Base-by-base conservation (phyloP, 805 yeast genomes). In the Teunomyces lycoperdinae region DNA sequence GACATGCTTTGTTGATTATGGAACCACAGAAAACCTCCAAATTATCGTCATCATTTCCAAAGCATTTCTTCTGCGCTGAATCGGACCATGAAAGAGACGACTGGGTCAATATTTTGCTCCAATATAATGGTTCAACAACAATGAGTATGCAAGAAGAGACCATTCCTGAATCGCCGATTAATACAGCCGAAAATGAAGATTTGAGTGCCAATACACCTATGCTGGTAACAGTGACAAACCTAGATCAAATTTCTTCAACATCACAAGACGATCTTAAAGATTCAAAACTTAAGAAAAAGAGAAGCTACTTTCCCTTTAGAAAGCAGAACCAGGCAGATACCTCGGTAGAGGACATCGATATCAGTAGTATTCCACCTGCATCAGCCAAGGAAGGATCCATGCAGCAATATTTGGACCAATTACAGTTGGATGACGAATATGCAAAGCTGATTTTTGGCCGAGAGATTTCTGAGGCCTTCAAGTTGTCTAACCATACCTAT, bases 51-150 rank as follows among this genome's bases (percentile, higher is more conserved):
- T 58, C 62, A 4, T 69, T 53, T 27, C 78, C 79, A 1, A 82
- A 76, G 53, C 88, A 85, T 57, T 76, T 80, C 44, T 77, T 89
- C 45, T 88, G 95, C 64, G 85, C 94, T 2, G 96, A 90, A 61
- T 81, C 85, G 7, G 85, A 85, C 40, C 77, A 73, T 26, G 96
- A 89, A 58, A 76, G 92, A 48, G 91, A 85, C 57, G 69, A 69
- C 8, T 87, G 95, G 94, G 79, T 87, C 7, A 74, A 78, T 17
- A 54, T 63, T 1, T 62, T 73, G 57, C 62, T 73, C 9, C 73
- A 70, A 43, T 63, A 59, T 43, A 61, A 63, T 26, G 70, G 16
- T 10, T 9, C 43, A 3, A 44, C 27, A 14, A 14, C 33, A 4
- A 5, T 44, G 31, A 24, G 41, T 2, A 17, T 27, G 11, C 34